Evolutionary conservation across 179 eudicot species (phyloP), one percentile per base, ranked within the genome.

Genomic region (Heliamphora ciliata): DNA sequence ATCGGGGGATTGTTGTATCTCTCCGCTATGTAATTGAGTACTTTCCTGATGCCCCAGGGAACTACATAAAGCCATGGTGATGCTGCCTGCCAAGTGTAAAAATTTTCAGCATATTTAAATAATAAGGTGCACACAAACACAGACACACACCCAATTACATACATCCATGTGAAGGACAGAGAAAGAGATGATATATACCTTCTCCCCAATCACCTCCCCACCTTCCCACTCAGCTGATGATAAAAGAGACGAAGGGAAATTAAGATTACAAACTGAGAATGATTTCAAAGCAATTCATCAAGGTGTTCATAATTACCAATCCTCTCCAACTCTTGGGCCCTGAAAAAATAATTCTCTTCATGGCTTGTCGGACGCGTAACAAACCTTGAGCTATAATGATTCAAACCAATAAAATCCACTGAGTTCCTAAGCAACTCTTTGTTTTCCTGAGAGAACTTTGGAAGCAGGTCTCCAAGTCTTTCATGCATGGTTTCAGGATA

Each of bases 21-120:
- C 85, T 87, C 66, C 51, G 89, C 76, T 69, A 91, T 75, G 87
- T 90, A 82, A 71, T 84, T 84, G 72, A 94, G 90, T 79, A 88
- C 74, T 87, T 88, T 92, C 89, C 87, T 82, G 67, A 93, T 85
- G n/a, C 98, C 98, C 98, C 97, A 93, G 52, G 98, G 98, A 73
- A 94, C 97, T 54, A 91, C 92, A 85, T 94, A 93, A 47, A 94
- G 97, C 98, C 98, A 94, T 71, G 88, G 48, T 44, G 97, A 94
- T 84, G 93, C 98, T 68, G 97, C 98, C 97, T 94, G 95, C 84
- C 80, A 86, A 71, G 74, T 70, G 83, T 18, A 80, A 56, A 14
- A 72, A 72, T 24, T 70, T 46, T 77, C 72, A 73, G 64, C 31
- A 52, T 78, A 82, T 31, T 68, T 31, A 66, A 47, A 79, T 83